A percentile compares a stretch with the other conserved stretches of the same genome.
These are phyloP conservation scores for Rhynchospora tenuis DNA, from an alignment of 176 grass and related monocot species.

Conservation along the genomic window DNA sequence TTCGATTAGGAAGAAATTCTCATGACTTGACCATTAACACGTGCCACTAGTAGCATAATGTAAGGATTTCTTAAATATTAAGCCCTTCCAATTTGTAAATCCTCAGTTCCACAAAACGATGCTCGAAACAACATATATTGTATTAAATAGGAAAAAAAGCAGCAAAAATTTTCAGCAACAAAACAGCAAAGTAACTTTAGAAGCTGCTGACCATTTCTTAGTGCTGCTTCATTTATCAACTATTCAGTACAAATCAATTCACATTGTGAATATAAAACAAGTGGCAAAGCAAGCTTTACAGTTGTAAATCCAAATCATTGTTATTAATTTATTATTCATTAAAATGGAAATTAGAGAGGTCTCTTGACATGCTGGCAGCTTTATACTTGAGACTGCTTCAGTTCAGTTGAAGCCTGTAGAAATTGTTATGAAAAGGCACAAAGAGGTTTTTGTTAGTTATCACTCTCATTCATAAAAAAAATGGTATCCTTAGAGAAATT, in stretches of 20 bases:
- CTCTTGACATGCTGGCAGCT: not conserved
- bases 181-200: not conserved
- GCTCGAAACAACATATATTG: not conserved
- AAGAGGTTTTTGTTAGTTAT: not conserved
- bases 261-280: not conserved
- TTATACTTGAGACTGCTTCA: conserved; percentile 2
- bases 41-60: not conserved
- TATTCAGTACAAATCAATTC: not conserved
- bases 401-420: conserved; percentile 34
- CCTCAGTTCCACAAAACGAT: not conserved
- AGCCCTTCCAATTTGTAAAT: not conserved
- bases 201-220: not conserved
- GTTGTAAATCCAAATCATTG: not conserved
- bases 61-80: not conserved
- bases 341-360: not conserved
- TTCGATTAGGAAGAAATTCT: no score
- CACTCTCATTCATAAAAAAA: not conserved
- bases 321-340: not conserved
- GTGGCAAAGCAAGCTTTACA: not conserved
- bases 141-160: not conserved
- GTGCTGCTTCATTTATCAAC: not conserved
- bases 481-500: not conserved
- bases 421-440: not conserved
- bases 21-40: no score
- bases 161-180: not conserved